Evolutionary conservation across 176 grass and related monocot species (phyloP).

Genomic region (Carex myosuroides): DNA sequence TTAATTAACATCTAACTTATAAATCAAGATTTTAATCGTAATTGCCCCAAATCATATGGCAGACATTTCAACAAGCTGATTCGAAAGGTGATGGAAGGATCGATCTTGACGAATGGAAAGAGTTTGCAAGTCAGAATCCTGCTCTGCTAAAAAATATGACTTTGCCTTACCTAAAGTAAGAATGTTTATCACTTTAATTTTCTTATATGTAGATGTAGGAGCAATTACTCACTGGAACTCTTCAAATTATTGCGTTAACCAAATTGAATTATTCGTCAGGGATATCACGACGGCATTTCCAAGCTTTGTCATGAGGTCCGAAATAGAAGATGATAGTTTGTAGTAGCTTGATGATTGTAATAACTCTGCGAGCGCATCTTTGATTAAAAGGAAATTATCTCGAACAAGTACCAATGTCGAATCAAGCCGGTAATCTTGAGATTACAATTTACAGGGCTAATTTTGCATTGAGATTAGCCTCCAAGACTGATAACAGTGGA

Average conservation of each 20-base stretch:
- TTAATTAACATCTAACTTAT: background rate
- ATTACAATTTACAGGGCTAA: too few relatives aligned
- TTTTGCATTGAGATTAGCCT: background rate
- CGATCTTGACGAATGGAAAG: slow-evolving; percentile 62
- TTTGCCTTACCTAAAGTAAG: slow-evolving; percentile 74
- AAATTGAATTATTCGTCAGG: slow-evolving; percentile 20
- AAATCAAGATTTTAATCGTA: background rate
- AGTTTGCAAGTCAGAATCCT: slow-evolving; percentile 37
- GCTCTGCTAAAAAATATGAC: slow-evolving; percentile 71
- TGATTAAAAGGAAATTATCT: background rate
- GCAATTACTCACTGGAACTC: background rate
- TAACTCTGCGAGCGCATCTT: background rate
- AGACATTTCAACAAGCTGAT: slow-evolving; percentile 76
- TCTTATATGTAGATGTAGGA: background rate
- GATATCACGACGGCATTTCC: slow-evolving; percentile 68
- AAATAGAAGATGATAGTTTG: slow-evolving; percentile 43
- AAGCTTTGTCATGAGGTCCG: slow-evolving; percentile 53
- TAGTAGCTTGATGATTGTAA: slow-evolving; percentile 20
- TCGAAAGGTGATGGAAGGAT: slow-evolving; percentile 55
- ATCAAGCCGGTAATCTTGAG: background rate
- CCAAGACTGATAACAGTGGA: background rate
- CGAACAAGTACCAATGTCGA: background rate
- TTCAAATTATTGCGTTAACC: background rate
- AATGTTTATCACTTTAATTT: slow-evolving; percentile 1
- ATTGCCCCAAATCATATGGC: background rate